phyloP scores from a whole-genome alignment of 192 early-diverging fungal genomes.

The Chytriomyces sp. region DNA sequence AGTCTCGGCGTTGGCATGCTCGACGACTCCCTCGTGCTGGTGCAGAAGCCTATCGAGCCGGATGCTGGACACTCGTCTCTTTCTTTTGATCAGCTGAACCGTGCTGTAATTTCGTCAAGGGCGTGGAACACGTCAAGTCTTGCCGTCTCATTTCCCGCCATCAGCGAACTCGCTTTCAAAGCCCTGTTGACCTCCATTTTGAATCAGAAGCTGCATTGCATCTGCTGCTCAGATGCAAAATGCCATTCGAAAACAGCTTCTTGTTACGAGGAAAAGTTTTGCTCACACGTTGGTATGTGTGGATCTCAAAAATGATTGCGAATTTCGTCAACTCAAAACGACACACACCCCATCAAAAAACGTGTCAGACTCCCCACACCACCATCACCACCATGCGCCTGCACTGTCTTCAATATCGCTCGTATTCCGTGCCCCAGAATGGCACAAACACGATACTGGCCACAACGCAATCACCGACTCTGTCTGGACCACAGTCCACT shows the following conservation, averaged over 20 bases:
- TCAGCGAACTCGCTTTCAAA: background rate
- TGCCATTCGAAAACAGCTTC: background rate
- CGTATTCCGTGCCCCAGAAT: conserved; percentile 14
- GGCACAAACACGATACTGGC: conserved; percentile 11
- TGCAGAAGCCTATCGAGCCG: background rate
- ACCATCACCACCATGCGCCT: conserved; percentile 17
- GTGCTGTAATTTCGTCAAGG: background rate
- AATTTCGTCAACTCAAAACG: background rate
- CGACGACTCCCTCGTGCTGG: background rate
- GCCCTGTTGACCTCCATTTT: background rate
- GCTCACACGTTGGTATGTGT: background rate
- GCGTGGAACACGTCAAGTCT: background rate
- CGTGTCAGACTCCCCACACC: background rate
- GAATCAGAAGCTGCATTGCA: background rate
- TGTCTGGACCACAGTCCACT: conserved; percentile 15
- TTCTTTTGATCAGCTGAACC: background rate
- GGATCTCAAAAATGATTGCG: background rate
- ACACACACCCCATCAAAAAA: background rate
- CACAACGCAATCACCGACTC: background rate
- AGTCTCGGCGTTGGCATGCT: conserved; percentile 5
- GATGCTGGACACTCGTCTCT: background rate
- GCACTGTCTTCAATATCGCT: conserved; percentile 15
- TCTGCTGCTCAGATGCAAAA: conserved; percentile 1
- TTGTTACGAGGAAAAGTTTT: background rate
- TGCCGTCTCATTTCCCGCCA: conserved; percentile 11